Conservation (phyloP, 306 rosid species). For the Oxytropis ochrocephala region DNA sequence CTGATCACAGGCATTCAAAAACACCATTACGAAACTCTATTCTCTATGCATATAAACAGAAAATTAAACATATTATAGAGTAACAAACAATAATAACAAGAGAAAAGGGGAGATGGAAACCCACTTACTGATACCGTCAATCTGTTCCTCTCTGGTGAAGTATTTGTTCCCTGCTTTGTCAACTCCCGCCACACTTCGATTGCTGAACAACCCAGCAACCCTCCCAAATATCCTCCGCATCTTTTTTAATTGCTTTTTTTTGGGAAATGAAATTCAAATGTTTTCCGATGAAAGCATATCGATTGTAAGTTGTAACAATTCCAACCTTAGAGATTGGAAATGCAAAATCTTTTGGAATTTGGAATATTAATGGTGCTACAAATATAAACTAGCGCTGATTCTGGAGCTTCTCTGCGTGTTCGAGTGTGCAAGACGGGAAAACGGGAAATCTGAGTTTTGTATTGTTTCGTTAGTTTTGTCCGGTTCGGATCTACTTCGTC, state of each 20-base stretch:
- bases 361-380: not conserved
- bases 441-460: not conserved
- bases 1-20: constrained; percentile 17
- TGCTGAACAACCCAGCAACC: constrained; percentile 47
- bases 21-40: too few species aligned
- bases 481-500: constrained; percentile 8
- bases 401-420: not conserved
- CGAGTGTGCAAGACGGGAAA: not conserved
- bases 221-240: constrained; percentile 67
- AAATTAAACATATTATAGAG: not conserved
- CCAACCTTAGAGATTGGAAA: constrained; percentile 3
- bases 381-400: not conserved
- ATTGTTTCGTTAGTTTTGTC: not conserved
- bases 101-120: constrained; percentile 20
- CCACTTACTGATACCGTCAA: constrained; percentile 76
- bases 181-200: constrained; percentile 45
- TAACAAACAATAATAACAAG: not conserved
- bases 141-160: constrained; percentile 53
- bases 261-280: not conserved
- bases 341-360: not conserved
- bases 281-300: not conserved
- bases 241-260: not conserved
- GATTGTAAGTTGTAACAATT: constrained; percentile 5
- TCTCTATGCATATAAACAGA: not conserved
- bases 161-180: constrained; percentile 80